Evolutionary conservation across 2,329 filamentous ascomycete species (phyloP).

Genomic region (Colletotrichum sp.): DNA sequence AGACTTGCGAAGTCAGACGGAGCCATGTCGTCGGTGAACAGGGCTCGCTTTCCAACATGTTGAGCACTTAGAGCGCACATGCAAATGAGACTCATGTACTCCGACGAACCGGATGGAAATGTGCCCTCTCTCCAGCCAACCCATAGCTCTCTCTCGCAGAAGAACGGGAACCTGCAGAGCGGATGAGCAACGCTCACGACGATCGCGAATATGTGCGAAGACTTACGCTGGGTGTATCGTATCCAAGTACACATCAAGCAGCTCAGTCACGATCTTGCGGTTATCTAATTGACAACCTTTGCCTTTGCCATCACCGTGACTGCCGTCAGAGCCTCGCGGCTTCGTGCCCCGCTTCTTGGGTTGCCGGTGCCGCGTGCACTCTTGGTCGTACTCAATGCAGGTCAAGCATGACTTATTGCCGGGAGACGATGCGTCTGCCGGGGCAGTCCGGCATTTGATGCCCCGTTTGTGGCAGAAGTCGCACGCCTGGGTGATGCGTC

Average conservation of each 20-base stretch:
- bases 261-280: neutral
- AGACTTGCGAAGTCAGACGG: neutral
- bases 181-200: accelerated
- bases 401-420: neutral
- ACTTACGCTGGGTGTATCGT: neutral
- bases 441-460: conserved; percentile 18
- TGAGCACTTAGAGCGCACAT: neutral
- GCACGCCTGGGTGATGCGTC: neutral
- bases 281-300: neutral
- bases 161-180: neutral
- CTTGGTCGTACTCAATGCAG: neutral
- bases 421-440: neutral
- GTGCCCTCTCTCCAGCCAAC: neutral
- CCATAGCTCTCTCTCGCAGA: neutral
- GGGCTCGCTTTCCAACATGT: neutral
- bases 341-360: neutral
- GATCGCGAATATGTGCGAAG: accelerated
- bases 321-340: neutral
- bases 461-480: conserved; percentile 10
- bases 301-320: neutral
- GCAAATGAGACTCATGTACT: neutral
- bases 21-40: neutral
- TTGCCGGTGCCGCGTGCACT: neutral
- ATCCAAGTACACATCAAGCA: neutral
- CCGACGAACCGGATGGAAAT: neutral